phyloP scores from a whole-genome alignment of 441 rosid species.

The Flueggea neowawraea region DNA sequence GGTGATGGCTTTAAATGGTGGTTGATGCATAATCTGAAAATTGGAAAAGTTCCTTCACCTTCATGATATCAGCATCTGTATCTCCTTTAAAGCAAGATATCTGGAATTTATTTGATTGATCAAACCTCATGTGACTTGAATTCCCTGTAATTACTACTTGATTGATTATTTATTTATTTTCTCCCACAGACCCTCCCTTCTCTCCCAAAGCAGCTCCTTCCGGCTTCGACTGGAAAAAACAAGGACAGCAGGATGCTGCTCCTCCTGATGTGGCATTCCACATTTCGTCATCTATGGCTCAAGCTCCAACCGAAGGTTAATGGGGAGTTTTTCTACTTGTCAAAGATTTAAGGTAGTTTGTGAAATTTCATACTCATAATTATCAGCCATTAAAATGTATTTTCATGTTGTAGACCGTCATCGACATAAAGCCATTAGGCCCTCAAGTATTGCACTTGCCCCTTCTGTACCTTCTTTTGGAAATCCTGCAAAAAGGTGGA shows the following conservation, averaged over 20 bases:
- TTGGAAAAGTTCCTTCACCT: too few relatives aligned
- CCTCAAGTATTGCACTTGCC: slow-evolving; percentile 46
- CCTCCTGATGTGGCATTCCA: slow-evolving; percentile 20
- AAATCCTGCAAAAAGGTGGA: slow-evolving; percentile 25
- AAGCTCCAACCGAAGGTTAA: slow-evolving; percentile 30
- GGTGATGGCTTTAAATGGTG: too few relatives aligned
- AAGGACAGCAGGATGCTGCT: slow-evolving; percentile 20
- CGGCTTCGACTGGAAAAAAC: slow-evolving; percentile 19
- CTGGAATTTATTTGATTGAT: not conserved
- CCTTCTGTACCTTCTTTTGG: slow-evolving; percentile 33
- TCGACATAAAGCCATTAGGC: slow-evolving; percentile 26
- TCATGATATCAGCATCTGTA: too few relatives aligned
- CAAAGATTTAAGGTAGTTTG: slow-evolving; percentile 2
- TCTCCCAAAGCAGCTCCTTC: slow-evolving; percentile 26
- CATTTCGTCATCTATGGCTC: slow-evolving; percentile 17
- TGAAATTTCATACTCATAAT: slow-evolving; percentile 5
- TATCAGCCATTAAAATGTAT: slow-evolving; percentile 5
- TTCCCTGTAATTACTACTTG: slow-evolving; percentile 8
- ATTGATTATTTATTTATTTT: slow-evolving; percentile 8
- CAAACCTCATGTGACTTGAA: not conserved
- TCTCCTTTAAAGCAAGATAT: too few relatives aligned
- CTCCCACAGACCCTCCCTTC: slow-evolving; percentile 29
- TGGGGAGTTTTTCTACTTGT: slow-evolving; percentile 7
- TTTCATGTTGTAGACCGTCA: slow-evolving; percentile 28
- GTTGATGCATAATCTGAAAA: too few relatives aligned